Evolutionary conservation across 768 basidiomycete species (phyloP), one percentile per base, ranked within the genome.

Genomic region (Hericium rajendrae): DNA sequence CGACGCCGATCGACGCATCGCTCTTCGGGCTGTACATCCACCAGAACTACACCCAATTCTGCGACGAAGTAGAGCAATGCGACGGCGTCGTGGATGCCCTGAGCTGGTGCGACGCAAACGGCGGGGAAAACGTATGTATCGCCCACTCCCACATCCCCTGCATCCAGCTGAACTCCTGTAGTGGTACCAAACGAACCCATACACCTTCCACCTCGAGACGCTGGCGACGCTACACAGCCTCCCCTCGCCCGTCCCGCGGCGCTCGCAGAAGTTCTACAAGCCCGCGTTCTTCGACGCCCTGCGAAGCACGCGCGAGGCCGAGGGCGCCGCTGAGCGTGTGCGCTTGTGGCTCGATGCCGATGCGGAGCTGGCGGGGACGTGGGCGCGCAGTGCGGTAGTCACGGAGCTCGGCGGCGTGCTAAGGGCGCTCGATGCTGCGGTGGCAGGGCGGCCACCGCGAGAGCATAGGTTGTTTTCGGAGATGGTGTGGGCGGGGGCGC

Each of bases 41-140:
- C 63, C 94, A 98, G 69, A 98, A 97, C 66, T 92, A 94, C 63
- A 79, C 86, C 0, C 85, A 86, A 56, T 98, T 91, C 66, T 94
- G 90, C 66, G 73, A 78, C 43, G 81, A 86, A 39, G 69, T 93
- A 4, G 89, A 93, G 6, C 78, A 97, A 53, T 85, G 83, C 62
- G 80, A 78, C 4, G 79, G 76, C 2, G 68, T 93, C 12, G 76
- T 81, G 8, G 91, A 92, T 48, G 84, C 82, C 72, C 69, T 94
- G 58, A 93, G 91, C 61, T 85, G 81, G 79, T 73, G 83, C 10
- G 92, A 94, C 65, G 78, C 79, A 1, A 80, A 82, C 60, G 81
- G 80, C 4, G 82, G 82, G 11, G 83, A 83, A 68, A 74, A 77
- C 49, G 88, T 86, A 63, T 57, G 81, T 64, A 32, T 62, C 51